Conservation (phyloP, 352 stramenopile species). For the Pythium monospermum region DNA sequence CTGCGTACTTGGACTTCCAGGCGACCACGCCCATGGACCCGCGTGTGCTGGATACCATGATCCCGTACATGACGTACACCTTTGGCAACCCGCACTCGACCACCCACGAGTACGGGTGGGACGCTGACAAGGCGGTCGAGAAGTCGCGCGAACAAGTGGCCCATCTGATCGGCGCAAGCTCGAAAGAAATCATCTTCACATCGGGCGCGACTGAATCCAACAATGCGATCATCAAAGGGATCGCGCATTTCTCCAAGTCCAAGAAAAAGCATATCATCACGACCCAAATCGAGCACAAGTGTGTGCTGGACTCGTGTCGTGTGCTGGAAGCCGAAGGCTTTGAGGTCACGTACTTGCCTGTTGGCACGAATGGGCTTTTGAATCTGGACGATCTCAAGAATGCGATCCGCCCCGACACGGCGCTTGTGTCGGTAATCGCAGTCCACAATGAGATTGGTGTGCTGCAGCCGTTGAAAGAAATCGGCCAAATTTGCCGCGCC, state of each 20-base stretch:
- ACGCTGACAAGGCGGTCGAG: conserved; percentile 96
- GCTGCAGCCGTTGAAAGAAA: conserved; percentile 96
- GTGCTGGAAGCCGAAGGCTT: conserved; percentile 96
- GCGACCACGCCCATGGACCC: conserved; percentile 98
- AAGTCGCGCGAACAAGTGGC: conserved; percentile 84
- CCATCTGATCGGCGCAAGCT: conserved; percentile 90
- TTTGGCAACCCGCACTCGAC: conserved; percentile 99
- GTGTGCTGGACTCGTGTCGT: conserved; percentile 98
- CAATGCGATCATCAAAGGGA: conserved; percentile 98
- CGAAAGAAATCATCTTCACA: conserved; percentile 99
- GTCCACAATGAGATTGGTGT: conserved; percentile 99
- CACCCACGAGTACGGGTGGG: conserved; percentile 98
- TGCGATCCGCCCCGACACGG: conserved; percentile 94
- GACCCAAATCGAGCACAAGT: conserved; percentile 97
- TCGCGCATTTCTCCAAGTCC: conserved; percentile 92
- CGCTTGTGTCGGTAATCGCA: conserved; percentile 97
- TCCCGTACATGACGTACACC: conserved; percentile 94
- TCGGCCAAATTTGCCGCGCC: conserved; percentile 90
- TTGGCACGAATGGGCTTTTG: conserved; percentile 91
- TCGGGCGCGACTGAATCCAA: conserved; percentile 99
- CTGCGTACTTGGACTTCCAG: conserved; percentile 95
- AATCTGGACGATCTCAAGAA: conserved; percentile 93
- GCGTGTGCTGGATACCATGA: conserved; percentile 98
- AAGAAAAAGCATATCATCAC: conserved; percentile 99
- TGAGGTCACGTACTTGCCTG: conserved; percentile 97